Evolutionary conservation across 2,329 filamentous ascomycete genomes (phyloP), one percentile per base, ranked within the genome.

Genomic region (Pseudocercospora crystallina): DNA sequence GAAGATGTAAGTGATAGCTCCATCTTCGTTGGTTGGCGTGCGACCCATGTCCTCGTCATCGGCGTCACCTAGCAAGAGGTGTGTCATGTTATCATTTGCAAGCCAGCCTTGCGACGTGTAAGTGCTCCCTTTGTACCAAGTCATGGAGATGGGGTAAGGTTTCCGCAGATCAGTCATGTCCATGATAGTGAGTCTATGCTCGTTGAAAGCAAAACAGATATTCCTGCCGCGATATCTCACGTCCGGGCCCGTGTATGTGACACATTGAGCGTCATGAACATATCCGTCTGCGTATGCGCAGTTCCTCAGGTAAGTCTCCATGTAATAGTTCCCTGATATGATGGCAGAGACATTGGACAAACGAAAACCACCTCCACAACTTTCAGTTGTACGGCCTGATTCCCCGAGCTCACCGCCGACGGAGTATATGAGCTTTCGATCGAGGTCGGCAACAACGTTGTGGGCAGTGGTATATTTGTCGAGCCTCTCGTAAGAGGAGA

Each of bases 231-330:
- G 58, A 65, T 76, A 79, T 20, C 67, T 58, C 39, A 63, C 61
- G 50, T 78, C 71, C 1, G 76, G 76, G 2, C 77, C 76, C 5
- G 67, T 70, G 68, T 78, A 77, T 44, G 74, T 71, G 31, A 81
- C 65, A 63, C 79, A 81, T 65, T 53, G 77, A 4, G 79, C 78
- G 56, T 81, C 79, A 64, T 81, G 79, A n/a, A 80, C 77, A 62
- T 81, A 81, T 41, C 77, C 78, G 61, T 80, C 79, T n/a, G n/a
- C n/a, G n/a, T n/a, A n/a, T n/a, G n/a, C n/a, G n/a, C n/a, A n/a
- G n/a, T n/a, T n/a, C n/a, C n/a, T n/a, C n/a, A n/a, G n/a, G n/a
- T n/a, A n/a, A n/a, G n/a, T n/a, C n/a, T n/a, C n/a, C n/a, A n/a
- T n/a, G n/a, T n/a, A n/a, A n/a, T n/a, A n/a, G n/a, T n/a, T n/a